phyloP scores from a whole-genome alignment of 768 basidiomycete genomes.

The Termitomyces sp. region DNA sequence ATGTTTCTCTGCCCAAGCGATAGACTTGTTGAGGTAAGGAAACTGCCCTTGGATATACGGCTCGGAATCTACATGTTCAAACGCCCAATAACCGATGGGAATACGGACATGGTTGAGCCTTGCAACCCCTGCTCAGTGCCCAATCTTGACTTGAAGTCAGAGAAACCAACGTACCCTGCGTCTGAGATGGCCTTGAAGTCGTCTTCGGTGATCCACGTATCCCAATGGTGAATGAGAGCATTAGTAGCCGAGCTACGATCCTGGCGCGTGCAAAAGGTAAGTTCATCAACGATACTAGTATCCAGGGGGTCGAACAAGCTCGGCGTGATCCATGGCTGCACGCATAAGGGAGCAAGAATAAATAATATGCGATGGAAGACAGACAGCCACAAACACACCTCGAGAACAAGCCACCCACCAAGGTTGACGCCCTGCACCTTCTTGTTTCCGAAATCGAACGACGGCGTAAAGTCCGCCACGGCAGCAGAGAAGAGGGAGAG shows the following conservation, averaged over 20 bases:
- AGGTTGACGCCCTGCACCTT: conserved; percentile 78
- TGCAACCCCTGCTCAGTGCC: background rate
- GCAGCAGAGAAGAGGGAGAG: conserved; percentile 25
- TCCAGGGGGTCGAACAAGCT: conserved; percentile 29
- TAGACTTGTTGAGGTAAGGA: conserved; percentile 63
- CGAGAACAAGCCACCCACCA: conserved; percentile 50
- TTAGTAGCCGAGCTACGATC: conserved; percentile 35
- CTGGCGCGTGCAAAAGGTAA: conserved; percentile 67
- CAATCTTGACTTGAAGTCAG: background rate
- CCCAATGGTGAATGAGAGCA: conserved; percentile 64
- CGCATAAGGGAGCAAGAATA: background rate
- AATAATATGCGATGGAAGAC: background rate
- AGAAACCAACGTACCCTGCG: conserved; percentile 46
- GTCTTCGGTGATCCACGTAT: conserved; percentile 76
- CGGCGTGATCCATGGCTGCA: conserved; percentile 73
- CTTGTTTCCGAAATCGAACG: conserved; percentile 67
- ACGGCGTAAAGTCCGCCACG: conserved; percentile 33
- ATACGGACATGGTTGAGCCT: conserved; percentile 79
- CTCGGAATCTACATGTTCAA: conserved; percentile 44
- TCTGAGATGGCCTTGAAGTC: conserved; percentile 72
- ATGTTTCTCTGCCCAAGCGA: conserved; percentile 61
- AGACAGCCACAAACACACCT: conserved; percentile 22
- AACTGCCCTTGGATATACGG: conserved; percentile 76
- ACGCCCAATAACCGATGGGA: conserved; percentile 90
- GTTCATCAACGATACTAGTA: conserved; percentile 63